Evolutionary conservation across 1,284 basidiomycete species (phyloP), one percentile per base, ranked within the genome.

Genomic region (Cystobasidium slooffiae): DNA sequence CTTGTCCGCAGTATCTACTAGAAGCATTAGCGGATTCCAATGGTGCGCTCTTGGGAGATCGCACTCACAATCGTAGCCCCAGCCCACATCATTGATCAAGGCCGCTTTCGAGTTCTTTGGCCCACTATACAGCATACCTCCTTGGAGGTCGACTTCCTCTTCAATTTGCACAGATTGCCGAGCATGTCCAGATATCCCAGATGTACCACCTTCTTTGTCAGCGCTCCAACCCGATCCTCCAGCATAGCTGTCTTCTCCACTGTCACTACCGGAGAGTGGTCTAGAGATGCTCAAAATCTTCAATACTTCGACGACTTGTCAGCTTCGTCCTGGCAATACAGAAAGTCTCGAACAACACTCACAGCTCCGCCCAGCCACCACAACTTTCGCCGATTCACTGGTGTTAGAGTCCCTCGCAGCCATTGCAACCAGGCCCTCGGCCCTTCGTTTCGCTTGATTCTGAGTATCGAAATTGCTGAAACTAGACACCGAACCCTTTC

Each of bases 381-480:
- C 63, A 16, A 73, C 70, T 41, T 73, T 73, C 6, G 43, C 24
- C 3, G 44, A 55, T 14, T 73, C 63, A 9, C 37, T 41, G 18
- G 70, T 73, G 20, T 73, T 73, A 1, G 62, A n/a, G n/a, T 43
- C 22, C 20, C 44, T 55, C 20, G 39, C 55, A 37, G 70, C 70
- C 70, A 73, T 65, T 37, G 70, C 70, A 22, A 73, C 70, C 7
- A 73, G 55, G 10, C 68, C 68, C 59, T 73, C 70, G 5, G 70
- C 70, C 39, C 62, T 65, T 7, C 70, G 52, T 63, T 58, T 73
- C 18, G 49, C 39, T 12, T 46, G 46, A 55, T 63, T 31, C 5
- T 31, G 31, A 31, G 31, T 55, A n/a, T 31, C 62, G 43, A 39
- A 8, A 3, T 44, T 22, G 31, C 52, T 64, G 31, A 39, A 49